A percentile compares a stretch with the other conserved stretches of the same genome.
phyloP scores from a whole-genome alignment of 2,329 filamentous ascomycete genomes.

The Talaromyces sp. region DNA sequence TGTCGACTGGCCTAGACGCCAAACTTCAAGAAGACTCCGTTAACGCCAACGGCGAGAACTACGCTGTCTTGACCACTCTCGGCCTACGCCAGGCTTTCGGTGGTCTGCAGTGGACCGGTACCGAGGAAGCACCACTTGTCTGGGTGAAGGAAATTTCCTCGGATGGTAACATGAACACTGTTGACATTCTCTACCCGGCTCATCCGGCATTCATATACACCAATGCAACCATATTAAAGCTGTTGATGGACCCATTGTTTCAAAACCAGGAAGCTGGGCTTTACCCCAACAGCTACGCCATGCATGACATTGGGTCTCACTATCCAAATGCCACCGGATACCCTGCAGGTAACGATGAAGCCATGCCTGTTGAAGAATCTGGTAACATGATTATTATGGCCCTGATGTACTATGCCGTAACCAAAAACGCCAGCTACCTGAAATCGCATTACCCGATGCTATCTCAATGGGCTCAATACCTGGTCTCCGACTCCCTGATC shows the following conservation, averaged over 20 bases:
- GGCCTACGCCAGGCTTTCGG: slow-evolving; percentile 50
- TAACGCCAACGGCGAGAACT: slow-evolving; percentile 44
- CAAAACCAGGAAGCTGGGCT: slow-evolving; percentile 32
- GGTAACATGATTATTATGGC: slow-evolving; percentile 34
- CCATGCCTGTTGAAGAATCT: slow-evolving; percentile 36
- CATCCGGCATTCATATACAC: slow-evolving; percentile 39
- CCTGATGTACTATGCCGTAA: slow-evolving; percentile 31
- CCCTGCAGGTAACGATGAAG: slow-evolving; percentile 26
- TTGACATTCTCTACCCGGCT: slow-evolving; percentile 38
- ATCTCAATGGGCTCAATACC: slow-evolving; percentile 33
- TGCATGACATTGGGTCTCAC: slow-evolving; percentile 33
- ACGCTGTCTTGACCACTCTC: slow-evolving; percentile 47
- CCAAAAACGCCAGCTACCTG: slow-evolving; percentile 31
- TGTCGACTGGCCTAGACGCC: slow-evolving; percentile 39
- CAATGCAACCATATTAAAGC: slow-evolving; percentile 34
- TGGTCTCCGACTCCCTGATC: slow-evolving; percentile 32
- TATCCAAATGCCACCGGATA: slow-evolving; percentile 39
- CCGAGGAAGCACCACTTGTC: slow-evolving; percentile 38
- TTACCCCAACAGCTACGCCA: slow-evolving; percentile 30
- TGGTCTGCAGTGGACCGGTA: slow-evolving; percentile 48
- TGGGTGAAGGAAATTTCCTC: slow-evolving; percentile 42
- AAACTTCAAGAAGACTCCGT: slow-evolving; percentile 42
- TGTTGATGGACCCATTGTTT: slow-evolving; percentile 39
- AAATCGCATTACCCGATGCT: slow-evolving; percentile 28
- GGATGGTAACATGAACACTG: slow-evolving; percentile 38